Conservation (phyloP, 345 rosid species). For the Cardiospermum halicacabum region DNA sequence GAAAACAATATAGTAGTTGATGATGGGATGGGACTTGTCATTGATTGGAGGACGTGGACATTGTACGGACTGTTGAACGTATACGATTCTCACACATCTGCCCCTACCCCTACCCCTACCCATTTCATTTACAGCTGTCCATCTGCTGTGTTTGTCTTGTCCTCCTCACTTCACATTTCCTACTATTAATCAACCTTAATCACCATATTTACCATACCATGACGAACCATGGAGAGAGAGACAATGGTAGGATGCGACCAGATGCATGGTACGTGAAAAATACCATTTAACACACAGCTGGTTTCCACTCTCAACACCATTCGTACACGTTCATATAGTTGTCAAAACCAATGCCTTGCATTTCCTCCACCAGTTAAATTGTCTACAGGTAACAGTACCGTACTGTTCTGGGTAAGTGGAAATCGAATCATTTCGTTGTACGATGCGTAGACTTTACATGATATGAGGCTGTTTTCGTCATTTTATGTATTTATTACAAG, state of each 20-base stretch:
- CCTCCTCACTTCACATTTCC: neutral
- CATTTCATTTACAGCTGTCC: neutral
- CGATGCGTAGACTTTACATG: neutral
- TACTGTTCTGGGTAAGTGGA: neutral
- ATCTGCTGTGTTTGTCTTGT: neutral
- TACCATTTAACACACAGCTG: constrained; percentile 12
- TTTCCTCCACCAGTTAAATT: neutral
- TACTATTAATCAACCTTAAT: too few relatives aligned
- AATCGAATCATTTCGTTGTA: neutral
- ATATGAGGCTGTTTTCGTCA: neutral
- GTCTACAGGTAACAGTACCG: neutral
- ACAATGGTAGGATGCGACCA: constrained; percentile 3
- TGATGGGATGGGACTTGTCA: constrained; percentile 17
- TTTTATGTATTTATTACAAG: too few relatives aligned
- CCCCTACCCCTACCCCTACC: neutral
- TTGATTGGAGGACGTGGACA: neutral
- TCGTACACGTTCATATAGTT: neutral
- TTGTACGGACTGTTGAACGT: constrained; percentile 1
- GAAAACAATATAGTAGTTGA: too few relatives aligned
- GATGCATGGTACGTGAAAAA: neutral
- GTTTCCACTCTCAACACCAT: constrained; percentile 14
- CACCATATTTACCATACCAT: too few relatives aligned
- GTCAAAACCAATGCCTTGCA: too few relatives aligned
- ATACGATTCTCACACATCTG: neutral
- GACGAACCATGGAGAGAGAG: too few relatives aligned